Conservation (phyloP, 2,329 filamentous ascomycete species). For the Arthrobotrys pseudoclavata region DNA sequence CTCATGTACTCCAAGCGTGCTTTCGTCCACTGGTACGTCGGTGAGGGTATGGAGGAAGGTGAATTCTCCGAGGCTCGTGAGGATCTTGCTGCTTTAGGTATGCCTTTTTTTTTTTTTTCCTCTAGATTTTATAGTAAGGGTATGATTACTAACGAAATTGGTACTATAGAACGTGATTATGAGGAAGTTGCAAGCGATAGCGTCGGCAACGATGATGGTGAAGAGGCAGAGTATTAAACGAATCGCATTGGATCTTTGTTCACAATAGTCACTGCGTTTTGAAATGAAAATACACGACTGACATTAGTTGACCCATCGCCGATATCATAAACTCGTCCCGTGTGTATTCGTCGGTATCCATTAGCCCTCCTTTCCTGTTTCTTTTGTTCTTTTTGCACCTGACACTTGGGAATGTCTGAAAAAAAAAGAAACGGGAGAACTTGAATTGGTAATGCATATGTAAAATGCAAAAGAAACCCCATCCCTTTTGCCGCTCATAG, state of each 20-base stretch:
- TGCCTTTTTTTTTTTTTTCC: conserved; percentile 2
- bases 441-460: conserved; percentile 47
- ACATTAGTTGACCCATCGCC: conserved; percentile 24
- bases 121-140: neutral
- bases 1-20: conserved; percentile 99
- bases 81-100: conserved; percentile 87
- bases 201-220: conserved; percentile 81
- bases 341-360: conserved; percentile 13
- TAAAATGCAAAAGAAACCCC: conserved; percentile 33
- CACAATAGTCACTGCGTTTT: conserved; percentile 55
- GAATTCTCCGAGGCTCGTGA: conserved; percentile 99
- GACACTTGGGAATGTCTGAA: conserved; percentile 18
- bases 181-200: conserved; percentile 98
- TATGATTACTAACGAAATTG: conserved; percentile 3
- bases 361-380: conserved; percentile 17
- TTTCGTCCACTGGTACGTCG: conserved; percentile 99
- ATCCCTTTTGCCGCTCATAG: conserved; percentile 31
- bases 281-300: conserved; percentile 42
- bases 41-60: conserved; percentile 99
- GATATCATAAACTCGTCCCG: conserved; percentile 1
- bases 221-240: conserved; percentile 90
- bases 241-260: conserved; percentile 41
- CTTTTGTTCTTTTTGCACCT: conserved; percentile 29
- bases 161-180: conserved; percentile 84
- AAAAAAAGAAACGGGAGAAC: conserved; percentile 22